Evolutionary conservation across 371 early-diverging fungal species (phyloP).

Genomic region (Conidiobolus incongruus): DNA sequence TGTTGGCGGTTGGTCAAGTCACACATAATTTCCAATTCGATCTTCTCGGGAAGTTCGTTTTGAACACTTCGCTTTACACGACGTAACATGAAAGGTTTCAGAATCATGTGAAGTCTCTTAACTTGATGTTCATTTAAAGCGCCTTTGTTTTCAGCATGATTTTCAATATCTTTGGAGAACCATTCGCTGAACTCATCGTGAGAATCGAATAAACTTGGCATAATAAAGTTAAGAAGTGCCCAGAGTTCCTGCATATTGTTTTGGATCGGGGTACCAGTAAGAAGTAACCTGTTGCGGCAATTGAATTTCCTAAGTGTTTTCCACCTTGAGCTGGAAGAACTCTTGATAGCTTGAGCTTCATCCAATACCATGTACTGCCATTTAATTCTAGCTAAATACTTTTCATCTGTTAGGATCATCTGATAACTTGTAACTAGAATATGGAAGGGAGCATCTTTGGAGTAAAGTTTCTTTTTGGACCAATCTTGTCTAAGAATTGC

Average conservation of each 20-base stretch:
- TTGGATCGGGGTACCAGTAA: conserved; percentile 96
- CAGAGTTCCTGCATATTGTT: conserved; percentile 94
- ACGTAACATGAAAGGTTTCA: conserved; percentile 97
- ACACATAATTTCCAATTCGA: conserved; percentile 67
- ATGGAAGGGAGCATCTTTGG: conserved; percentile 71
- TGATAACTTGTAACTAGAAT: conserved; percentile 91
- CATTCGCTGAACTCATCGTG: conserved; percentile 88
- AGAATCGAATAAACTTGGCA: conserved; percentile 93
- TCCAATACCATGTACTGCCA: conserved; percentile 98
- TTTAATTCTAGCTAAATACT: conserved; percentile 67
- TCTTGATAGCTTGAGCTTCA: conserved; percentile 97
- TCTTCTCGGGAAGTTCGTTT: conserved; percentile 85
- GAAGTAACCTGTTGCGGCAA: conserved; percentile 73
- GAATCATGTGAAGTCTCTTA: conserved; percentile 78
- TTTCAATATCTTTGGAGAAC: conserved; percentile 89
- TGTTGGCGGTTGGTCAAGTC: conserved; percentile 68
- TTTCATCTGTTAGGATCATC: conserved; percentile 66
- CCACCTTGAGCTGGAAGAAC: conserved; percentile 72
- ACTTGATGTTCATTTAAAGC: conserved; percentile 77
- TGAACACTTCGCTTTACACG: conserved; percentile 94
- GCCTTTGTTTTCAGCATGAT: conserved; percentile 68
- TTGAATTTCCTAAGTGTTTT: conserved; percentile 81
- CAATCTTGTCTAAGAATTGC: conserved; percentile 67
- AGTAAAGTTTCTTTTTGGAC: conserved; percentile 51
- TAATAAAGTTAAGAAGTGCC: conserved; percentile 95